phyloP scores from a whole-genome alignment of 2,329 filamentous ascomycete genomes.

The Aspergillus costaricaensis region DNA sequence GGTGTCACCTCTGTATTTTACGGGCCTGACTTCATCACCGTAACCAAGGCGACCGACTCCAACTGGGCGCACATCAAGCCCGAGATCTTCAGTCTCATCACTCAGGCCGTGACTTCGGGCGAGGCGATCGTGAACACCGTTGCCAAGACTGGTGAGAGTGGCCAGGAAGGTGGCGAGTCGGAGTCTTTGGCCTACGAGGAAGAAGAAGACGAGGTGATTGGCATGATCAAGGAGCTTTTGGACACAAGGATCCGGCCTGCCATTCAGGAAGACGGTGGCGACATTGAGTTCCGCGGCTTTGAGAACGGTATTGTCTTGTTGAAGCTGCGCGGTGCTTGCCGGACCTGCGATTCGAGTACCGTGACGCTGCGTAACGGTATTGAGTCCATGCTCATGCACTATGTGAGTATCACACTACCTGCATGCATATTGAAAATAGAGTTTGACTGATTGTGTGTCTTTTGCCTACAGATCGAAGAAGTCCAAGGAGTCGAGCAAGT shows the following conservation, averaged over 20 bases:
- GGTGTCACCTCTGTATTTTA: slow-evolving; percentile 96
- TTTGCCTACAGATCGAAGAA: slow-evolving; percentile 74
- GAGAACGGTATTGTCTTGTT: slow-evolving; percentile 79
- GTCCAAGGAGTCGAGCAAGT: slow-evolving; percentile 91
- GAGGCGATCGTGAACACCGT: slow-evolving; percentile 75
- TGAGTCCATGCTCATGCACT: slow-evolving; percentile 97
- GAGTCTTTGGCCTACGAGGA: slow-evolving; percentile 83
- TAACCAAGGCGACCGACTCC: slow-evolving; percentile 83
- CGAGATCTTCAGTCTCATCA: slow-evolving; percentile 93
- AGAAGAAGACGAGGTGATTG: slow-evolving; percentile 88
- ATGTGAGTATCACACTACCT: slow-evolving; percentile 59
- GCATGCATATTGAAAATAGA: neutral
- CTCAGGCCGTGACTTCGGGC: slow-evolving; percentile 83
- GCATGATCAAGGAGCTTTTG: slow-evolving; percentile 97
- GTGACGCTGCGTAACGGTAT: slow-evolving; percentile 97
- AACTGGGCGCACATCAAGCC: slow-evolving; percentile 96
- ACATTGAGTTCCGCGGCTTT: slow-evolving; percentile 94
- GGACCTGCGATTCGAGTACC: slow-evolving; percentile 95
- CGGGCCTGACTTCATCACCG: slow-evolving; percentile 92
- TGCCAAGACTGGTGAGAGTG: slow-evolving; percentile 59
- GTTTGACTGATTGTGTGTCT: slow-evolving; percentile 7
- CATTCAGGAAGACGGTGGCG: slow-evolving; percentile 96
- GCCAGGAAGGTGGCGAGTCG: slow-evolving; percentile 53
- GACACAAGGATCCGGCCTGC: slow-evolving; percentile 93
- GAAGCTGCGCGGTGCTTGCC: slow-evolving; percentile 88